phyloP scores from a whole-genome alignment of 805 yeast species.

The Metschnikowia gelsemii region DNA sequence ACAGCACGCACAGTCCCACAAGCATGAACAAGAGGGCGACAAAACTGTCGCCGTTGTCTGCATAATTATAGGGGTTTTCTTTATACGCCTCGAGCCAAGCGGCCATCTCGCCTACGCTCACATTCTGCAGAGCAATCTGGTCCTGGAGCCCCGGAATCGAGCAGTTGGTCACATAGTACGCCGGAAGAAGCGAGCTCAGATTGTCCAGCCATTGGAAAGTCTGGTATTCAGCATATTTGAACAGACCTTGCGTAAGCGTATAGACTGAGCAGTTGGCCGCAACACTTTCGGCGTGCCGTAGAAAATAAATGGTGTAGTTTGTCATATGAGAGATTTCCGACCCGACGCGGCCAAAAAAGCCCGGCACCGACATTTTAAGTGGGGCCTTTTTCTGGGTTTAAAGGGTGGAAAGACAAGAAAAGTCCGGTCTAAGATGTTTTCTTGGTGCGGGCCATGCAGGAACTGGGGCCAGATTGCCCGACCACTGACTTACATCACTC shows the following conservation, averaged over 20 bases:
- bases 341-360: not conserved
- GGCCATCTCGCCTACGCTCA: constrained; percentile 12
- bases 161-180: constrained; percentile 51
- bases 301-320: constrained; percentile 21
- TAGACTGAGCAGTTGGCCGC: constrained; percentile 39
- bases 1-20: constrained; percentile 54
- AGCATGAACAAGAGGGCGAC: constrained; percentile 51
- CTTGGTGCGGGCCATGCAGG: too few relatives aligned
- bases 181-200: constrained; percentile 32
- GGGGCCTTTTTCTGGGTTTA: not conserved
- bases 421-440: too few relatives aligned
- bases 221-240: constrained; percentile 24
- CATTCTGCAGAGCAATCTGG: constrained; percentile 27
- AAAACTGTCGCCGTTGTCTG: constrained; percentile 41
- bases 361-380: too few relatives aligned
- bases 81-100: constrained; percentile 16
- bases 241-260: constrained; percentile 34
- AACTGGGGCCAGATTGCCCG: too few relatives aligned
- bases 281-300: constrained; percentile 31
- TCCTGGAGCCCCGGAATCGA: constrained; percentile 30
- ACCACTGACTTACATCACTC: too few relatives aligned
- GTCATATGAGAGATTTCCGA: too few relatives aligned
- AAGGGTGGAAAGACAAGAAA: too few relatives aligned
- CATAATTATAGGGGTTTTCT: constrained; percentile 27
- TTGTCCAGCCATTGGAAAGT: constrained; percentile 18